phyloP scores from a whole-genome alignment of 768 basidiomycete genomes.

The Psilocybe cyanescens region DNA sequence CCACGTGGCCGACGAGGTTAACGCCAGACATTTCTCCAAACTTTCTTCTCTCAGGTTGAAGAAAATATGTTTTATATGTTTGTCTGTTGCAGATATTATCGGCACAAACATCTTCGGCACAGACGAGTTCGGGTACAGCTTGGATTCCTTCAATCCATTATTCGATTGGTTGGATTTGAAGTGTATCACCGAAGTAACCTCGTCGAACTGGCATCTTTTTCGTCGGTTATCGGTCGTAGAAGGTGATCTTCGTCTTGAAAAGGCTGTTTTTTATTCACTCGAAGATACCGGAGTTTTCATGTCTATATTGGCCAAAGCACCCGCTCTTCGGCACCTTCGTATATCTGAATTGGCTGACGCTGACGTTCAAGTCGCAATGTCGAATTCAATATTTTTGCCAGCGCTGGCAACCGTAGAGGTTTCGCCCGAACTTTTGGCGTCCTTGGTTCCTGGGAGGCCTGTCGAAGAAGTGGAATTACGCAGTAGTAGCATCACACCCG shows the following conservation, averaged over 20 bases:
- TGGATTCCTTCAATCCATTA: background rate
- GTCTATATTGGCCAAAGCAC: background rate
- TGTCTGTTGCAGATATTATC: too few species aligned
- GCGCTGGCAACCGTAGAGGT: background rate
- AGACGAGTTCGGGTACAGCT: too few species aligned
- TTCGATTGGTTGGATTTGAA: background rate
- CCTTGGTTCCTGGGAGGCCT: background rate
- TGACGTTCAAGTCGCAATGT: background rate
- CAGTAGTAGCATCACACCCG: background rate
- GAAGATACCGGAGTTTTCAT: background rate
- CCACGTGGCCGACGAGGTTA: background rate
- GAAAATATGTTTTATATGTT: background rate
- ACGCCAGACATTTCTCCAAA: background rate
- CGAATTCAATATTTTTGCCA: background rate
- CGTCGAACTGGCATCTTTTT: background rate
- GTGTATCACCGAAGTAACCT: background rate
- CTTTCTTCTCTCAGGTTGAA: background rate
- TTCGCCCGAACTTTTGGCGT: background rate
- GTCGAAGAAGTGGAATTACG: background rate
- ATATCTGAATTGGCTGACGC: background rate
- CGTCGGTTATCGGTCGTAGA: background rate
- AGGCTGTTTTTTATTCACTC: background rate
- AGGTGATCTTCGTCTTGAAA: background rate
- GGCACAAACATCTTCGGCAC: too few species aligned
- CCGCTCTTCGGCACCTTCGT: background rate